phyloP scores from a whole-genome alignment of 768 basidiomycete species.

The Chalciporus pseudorubinellus region DNA sequence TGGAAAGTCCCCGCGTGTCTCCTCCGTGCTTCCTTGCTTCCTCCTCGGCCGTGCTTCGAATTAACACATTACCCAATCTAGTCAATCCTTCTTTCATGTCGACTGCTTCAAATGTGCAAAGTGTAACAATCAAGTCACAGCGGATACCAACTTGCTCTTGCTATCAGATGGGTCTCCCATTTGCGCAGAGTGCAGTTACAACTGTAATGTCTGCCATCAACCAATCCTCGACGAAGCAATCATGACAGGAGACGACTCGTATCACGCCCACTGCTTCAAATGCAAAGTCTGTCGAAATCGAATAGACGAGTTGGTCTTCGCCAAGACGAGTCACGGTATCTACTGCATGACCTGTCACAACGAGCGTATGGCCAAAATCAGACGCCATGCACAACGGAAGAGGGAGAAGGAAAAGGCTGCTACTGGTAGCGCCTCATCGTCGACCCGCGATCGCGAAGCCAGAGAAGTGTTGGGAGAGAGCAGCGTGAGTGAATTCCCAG shows the following conservation, averaged over 20 bases:
- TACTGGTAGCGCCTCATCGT: slow-evolving; percentile 21
- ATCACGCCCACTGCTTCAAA: slow-evolving; percentile 98
- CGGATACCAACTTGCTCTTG: slow-evolving; percentile 95
- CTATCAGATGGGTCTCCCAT: slow-evolving; percentile 98
- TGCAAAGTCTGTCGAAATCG: slow-evolving; percentile 92
- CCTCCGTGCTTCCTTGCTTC: not conserved
- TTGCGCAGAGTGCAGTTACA: slow-evolving; percentile 89
- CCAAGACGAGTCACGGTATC: slow-evolving; percentile 96
- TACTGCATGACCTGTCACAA: slow-evolving; percentile 99
- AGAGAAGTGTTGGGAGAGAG: slow-evolving; percentile 36
- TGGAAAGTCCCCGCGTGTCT: not conserved
- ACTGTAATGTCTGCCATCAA: slow-evolving; percentile 90
- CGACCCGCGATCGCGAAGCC: slow-evolving; percentile 25
- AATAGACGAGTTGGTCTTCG: slow-evolving; percentile 97
- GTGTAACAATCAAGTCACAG: slow-evolving; percentile 87
- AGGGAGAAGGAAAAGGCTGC: slow-evolving; percentile 58
- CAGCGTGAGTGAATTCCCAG: slow-evolving; percentile 36
- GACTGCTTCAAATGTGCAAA: slow-evolving; percentile 98
- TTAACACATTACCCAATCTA: slow-evolving; percentile 31
- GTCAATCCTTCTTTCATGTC: slow-evolving; percentile 92
- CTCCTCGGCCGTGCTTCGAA: not conserved
- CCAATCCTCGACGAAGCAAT: slow-evolving; percentile 98
- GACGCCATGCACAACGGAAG: slow-evolving; percentile 88
- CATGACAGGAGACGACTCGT: slow-evolving; percentile 98
- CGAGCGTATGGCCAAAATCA: slow-evolving; percentile 90